phyloP scores from a whole-genome alignment of 441 rosid genomes.

The Kokia cookei region DNA sequence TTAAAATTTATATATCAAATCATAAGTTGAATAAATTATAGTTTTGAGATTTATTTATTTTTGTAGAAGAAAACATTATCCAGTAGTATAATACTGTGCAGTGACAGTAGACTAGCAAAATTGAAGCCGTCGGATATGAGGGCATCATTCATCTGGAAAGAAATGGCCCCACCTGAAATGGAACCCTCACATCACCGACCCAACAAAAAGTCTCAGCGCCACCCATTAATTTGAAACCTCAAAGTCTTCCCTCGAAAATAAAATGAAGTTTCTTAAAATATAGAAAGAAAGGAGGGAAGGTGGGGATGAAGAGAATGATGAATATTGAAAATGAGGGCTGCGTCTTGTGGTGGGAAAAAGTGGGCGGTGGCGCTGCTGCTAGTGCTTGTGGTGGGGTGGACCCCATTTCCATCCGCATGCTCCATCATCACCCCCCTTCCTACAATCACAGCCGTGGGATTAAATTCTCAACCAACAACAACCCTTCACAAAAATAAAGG shows the following conservation, averaged over 20 bases:
- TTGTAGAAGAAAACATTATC: no score
- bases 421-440: constrained; percentile 1
- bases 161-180: not conserved
- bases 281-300: no score
- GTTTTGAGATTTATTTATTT: no score
- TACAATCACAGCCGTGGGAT: constrained; percentile 26
- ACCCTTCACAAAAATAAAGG: not conserved
- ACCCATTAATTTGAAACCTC: not conserved
- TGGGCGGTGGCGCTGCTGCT: constrained; percentile 18
- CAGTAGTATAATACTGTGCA: no score
- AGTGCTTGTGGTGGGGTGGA: constrained; percentile 7
- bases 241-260: not conserved
- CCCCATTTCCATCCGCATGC: constrained; percentile 20
- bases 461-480: not conserved
- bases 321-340: not conserved
- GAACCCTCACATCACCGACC: not conserved
- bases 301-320: no score
- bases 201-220: not conserved
- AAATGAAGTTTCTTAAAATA: no score
- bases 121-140: not conserved
- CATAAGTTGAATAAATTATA: no score
- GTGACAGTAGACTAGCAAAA: no score
- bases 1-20: no score
- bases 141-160: not conserved
- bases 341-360: not conserved